Conservation (phyloP, 164 flowering plant species). For the Macadamia tetraphylla region DNA sequence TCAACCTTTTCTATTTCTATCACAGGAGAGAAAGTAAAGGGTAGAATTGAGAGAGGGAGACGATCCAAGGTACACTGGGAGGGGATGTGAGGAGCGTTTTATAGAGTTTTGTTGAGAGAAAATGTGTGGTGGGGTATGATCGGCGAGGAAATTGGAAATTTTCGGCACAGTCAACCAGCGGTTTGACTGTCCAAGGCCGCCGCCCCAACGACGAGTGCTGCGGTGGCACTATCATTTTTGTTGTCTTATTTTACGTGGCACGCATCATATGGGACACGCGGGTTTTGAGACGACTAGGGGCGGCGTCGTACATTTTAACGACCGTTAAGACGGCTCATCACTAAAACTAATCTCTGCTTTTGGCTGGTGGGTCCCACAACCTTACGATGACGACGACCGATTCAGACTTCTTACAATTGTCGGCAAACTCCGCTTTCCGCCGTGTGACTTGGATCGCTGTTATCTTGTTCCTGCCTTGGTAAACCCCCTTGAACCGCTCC, state of each 20-base stretch:
- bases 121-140: background rate
- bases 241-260: conserved; percentile 1
- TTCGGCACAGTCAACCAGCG: conserved; percentile 23
- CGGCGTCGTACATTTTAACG: background rate
- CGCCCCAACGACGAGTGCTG: conserved; percentile 17
- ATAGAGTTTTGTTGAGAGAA: no score
- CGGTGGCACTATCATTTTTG: background rate
- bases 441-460: background rate
- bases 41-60: no score
- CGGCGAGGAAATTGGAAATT: conserved; percentile 2
- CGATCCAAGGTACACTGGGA: no score
- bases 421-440: background rate
- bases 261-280: no score
- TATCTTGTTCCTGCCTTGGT: background rate
- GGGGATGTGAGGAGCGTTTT: background rate
- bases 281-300: background rate
- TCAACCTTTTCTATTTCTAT: background rate
- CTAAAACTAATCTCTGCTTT: background rate
- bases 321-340: background rate
- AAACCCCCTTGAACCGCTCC: background rate
- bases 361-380: background rate
- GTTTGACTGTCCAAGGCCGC: conserved; percentile 46
- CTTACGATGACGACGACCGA: no score
- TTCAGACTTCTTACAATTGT: background rate
- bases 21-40: background rate